Evolutionary conservation across 306 rosid genomes (phyloP).

Genomic region (Begonia fuchsioides): DNA sequence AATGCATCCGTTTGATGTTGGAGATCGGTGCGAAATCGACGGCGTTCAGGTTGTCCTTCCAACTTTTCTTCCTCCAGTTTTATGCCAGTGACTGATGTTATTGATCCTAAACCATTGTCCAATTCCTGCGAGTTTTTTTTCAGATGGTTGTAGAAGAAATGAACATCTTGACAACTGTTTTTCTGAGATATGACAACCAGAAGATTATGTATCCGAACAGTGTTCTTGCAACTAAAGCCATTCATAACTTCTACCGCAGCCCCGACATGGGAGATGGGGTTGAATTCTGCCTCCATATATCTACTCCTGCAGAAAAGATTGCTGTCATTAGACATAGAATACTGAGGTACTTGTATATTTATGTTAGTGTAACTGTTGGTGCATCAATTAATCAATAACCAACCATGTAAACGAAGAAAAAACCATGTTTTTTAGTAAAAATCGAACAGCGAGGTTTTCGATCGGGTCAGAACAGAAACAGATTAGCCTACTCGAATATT

Average conservation of each 20-base stretch:
- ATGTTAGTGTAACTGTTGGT: no score
- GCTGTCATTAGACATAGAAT: conserved; percentile 47
- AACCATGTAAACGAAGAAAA: no score
- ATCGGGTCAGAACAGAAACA: no score
- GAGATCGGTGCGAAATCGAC: conserved; percentile 87
- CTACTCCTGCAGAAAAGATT: conserved; percentile 66
- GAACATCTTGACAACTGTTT: conserved; percentile 80
- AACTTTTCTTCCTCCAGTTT: neutral
- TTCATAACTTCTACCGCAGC: conserved; percentile 74
- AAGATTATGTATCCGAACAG: conserved; percentile 54
- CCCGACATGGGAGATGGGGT: conserved; percentile 82
- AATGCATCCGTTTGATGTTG: conserved; percentile 92
- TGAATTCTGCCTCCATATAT: conserved; percentile 57
- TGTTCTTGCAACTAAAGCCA: conserved; percentile 55
- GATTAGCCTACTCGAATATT: no score
- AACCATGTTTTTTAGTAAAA: no score
- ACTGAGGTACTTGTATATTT: conserved; percentile 20
- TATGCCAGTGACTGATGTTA: neutral
- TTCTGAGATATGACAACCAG: conserved; percentile 53
- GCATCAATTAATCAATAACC: no score
- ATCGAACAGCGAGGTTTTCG: no score
- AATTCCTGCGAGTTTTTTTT: no score
- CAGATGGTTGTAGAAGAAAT: conserved; percentile 98
- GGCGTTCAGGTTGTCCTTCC: conserved; percentile 46
- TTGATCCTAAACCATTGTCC: neutral